Base-by-base conservation (phyloP, 768 basidiomycete genomes). In the Lactarius indigo region DNA sequence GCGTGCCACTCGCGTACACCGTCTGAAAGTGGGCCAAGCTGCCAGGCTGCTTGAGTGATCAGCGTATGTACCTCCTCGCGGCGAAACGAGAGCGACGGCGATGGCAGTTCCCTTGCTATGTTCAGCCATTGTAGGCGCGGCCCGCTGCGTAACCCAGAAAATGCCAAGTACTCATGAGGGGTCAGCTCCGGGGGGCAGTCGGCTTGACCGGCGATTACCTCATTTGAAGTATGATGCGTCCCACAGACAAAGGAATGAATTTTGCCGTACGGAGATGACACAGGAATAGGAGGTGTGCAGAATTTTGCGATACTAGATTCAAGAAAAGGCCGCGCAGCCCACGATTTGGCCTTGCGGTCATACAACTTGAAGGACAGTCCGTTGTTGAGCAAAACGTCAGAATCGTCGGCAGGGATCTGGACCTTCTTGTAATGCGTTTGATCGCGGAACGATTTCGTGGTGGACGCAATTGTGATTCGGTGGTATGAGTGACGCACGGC, bases 111-210 rank as follows among this genome's bases (percentile, higher is more conserved):
- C 23, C 47, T 50, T 50, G 47, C n/a, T 13, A 50, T 50, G 47
- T 26, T 50, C 1, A 50, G 47, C 47, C 83, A 84, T 59, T 85
- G 84, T 1, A 85, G 66, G 1, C 62, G 71, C 0, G 74, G 63
- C 0, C 84, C 85, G 47, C 79, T 77, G 10, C 85, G 81, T 31
- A 85, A 66, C 59, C 76, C 73, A 20, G 78, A 79, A 58, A 84
- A 85, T 0, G 80, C 76, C 18, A 79, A 74, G 39, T 75, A 81
- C 66, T 85, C 83, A 31, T 85, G 82, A 1, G 81, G 66, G 10
- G 69, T 76, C 26, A 85, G 73, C 5, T 78, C 73, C 28, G 44
- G 47, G 9, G 79, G 79, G 64, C 82, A 84, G 13, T 74, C 71
- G 0, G 66, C 68, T 68, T 84, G 83, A 20, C 73, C 70, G 31